A percentile compares a stretch with the other conserved stretches of the same genome.
Evolutionary conservation across 2,329 filamentous ascomycete species (phyloP).

Genomic region (Coniella vitis): DNA sequence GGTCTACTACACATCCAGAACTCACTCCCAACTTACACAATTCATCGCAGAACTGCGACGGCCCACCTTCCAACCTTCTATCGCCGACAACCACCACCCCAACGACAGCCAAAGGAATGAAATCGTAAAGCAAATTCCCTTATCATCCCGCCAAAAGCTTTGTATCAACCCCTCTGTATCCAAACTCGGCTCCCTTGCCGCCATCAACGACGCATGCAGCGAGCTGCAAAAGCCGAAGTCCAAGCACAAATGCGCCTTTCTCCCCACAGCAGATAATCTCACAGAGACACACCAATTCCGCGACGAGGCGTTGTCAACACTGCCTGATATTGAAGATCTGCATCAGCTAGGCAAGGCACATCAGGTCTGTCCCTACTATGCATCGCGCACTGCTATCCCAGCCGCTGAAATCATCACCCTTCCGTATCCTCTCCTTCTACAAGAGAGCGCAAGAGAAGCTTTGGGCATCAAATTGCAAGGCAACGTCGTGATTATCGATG

Average conservation of each 20-base stretch:
- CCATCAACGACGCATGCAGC: conserved; percentile 88
- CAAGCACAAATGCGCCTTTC: conserved; percentile 63
- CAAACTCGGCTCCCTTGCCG: conserved; percentile 61
- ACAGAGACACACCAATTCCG: conserved; percentile 71
- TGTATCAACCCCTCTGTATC: conserved; percentile 86
- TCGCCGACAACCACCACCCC: conserved; percentile 38
- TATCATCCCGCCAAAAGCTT: conserved; percentile 79
- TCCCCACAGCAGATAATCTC: conserved; percentile 72
- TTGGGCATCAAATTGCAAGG: conserved; percentile 78
- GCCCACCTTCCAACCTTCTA: conserved; percentile 67
- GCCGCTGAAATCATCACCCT: conserved; percentile 85
- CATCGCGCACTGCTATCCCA: conserved; percentile 77
- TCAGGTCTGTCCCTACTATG: conserved; percentile 90
- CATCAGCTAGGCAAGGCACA: conserved; percentile 70
- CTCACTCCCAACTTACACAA: conserved; percentile 85
- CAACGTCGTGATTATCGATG: conserved; percentile 91
- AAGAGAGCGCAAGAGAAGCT: conserved; percentile 80
- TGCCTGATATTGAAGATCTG: conserved; percentile 92
- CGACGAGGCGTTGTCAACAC: conserved; percentile 73
- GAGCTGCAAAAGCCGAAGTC: conserved; percentile 76
- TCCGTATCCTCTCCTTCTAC: conserved; percentile 84
- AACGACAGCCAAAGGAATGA: background rate
- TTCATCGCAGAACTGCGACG: conserved; percentile 78
- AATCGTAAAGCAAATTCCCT: conserved; percentile 67
- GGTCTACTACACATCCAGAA: conserved; percentile 88